Evolutionary conservation across 225 moss, liverwort and hornwort species (phyloP).

Genomic region (Polytrichum formosum): DNA sequence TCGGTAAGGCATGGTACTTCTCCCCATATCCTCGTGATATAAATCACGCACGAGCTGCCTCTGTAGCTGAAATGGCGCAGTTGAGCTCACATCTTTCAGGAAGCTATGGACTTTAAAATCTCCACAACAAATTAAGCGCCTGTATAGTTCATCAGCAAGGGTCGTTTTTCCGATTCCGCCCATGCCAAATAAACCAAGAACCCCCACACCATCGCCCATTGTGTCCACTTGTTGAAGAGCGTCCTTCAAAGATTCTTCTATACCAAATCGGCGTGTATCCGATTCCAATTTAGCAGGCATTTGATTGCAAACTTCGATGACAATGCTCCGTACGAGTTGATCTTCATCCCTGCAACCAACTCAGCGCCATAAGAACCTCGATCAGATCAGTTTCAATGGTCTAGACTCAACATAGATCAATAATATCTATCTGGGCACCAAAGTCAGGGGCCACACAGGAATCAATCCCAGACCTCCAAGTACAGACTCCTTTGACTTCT

Average conservation of each 20-base stretch:
- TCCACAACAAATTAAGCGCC: neutral
- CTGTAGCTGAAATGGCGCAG: neutral
- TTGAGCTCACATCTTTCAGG: slow-evolving; percentile 8
- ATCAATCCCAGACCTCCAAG: no score
- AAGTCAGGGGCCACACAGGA: no score
- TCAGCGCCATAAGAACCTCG: no score
- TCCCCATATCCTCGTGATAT: slow-evolving; percentile 4
- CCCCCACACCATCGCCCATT: neutral
- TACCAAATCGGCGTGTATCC: neutral
- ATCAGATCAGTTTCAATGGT: no score
- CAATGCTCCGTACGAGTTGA: slow-evolving; percentile 2
- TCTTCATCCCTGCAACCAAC: neutral
- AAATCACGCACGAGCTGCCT: slow-evolving; percentile 5
- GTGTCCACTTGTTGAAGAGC: neutral
- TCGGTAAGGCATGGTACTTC: neutral
- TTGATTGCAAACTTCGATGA: neutral
- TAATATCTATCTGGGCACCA: no score
- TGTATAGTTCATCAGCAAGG: slow-evolving; percentile 6
- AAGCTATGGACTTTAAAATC: neutral
- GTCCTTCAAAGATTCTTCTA: neutral
- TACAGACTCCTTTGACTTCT: no score
- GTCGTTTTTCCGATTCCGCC: slow-evolving; percentile 14
- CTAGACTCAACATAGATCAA: no score
- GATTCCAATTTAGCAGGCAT: slow-evolving; percentile 1
- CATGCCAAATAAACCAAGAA: slow-evolving; percentile 1